A percentile compares a stretch with the other conserved stretches of the same genome.
Conservation (phyloP, 257 asterid species). For the Dorcoceras hygrometricum region DNA sequence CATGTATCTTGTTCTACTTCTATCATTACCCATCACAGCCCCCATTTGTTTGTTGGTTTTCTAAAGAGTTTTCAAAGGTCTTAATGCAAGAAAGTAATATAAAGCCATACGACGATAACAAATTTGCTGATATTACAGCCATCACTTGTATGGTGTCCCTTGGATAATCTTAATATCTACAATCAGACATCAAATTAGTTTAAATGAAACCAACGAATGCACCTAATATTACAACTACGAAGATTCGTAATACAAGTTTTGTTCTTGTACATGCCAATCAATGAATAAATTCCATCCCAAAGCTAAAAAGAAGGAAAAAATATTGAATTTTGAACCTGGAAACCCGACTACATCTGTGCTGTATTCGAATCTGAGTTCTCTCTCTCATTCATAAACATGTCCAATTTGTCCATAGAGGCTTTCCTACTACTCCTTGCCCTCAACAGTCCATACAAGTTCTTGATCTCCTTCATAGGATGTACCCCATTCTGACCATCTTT, state of each 20-base stretch:
- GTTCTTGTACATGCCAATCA: background rate
- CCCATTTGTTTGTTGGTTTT: too few species aligned
- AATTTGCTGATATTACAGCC: background rate
- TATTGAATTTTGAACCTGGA: background rate
- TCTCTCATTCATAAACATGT: constrained; percentile 43
- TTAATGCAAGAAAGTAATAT: too few species aligned
- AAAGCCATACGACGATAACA: too few species aligned
- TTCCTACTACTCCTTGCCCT: constrained; percentile 61
- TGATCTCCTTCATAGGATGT: constrained; percentile 57
- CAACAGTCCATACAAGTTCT: constrained; percentile 65
- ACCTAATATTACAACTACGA: background rate
- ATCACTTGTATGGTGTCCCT: background rate
- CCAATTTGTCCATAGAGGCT: constrained; percentile 46
- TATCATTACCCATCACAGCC: too few species aligned
- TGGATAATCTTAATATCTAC: background rate
- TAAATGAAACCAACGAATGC: background rate
- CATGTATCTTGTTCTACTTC: too few species aligned
- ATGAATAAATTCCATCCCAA: background rate
- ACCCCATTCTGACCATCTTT: constrained; percentile 45
- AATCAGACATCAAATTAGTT: background rate
- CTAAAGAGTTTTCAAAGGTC: too few species aligned
- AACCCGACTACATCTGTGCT: constrained; percentile 1
- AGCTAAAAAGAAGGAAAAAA: too few species aligned
- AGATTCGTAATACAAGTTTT: background rate
- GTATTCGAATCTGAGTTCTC: constrained; percentile 28